Evolutionary conservation across 768 basidiomycete genomes (phyloP), one percentile per base, ranked within the genome.

Genomic region (Daedaleopsis sinensis): DNA sequence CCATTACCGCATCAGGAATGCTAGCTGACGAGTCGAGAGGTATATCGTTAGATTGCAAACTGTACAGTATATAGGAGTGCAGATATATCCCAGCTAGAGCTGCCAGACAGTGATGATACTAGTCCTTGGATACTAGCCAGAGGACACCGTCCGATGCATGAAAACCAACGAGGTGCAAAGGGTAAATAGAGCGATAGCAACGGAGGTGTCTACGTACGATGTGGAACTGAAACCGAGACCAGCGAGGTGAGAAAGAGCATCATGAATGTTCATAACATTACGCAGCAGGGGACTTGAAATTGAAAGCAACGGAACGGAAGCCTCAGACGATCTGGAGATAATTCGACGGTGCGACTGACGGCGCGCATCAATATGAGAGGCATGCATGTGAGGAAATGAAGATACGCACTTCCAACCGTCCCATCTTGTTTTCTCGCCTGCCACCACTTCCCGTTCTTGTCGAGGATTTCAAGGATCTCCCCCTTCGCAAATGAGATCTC

Each of bases 381-480:
- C 13, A 43, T 27, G 19, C 36, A 63, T 52, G 19, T 55, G 32
- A 48, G 23, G 48, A 19, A 60, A 46, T n/a, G 50, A n/a, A 15
- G 39, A 39, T 42, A 87, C 91, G 76, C 72, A 93, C 91, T 93
- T 79, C 91, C 91, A 65, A 85, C 70, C 47, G 79, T 72, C 55
- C 91, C 93, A 71, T 95, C 93, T 18, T 80, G 67, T 75, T 90
- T 94, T 70, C 77, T 87, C 38, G 92, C 90, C 70, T 93, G 92
- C 93, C 93, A 95, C 93, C 93, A 94, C 71, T 94, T 93, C 52
- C 92, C 92, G 68, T 92, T 86, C 76, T 93, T 94, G 76, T 98
- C 96, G 59, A 95, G 74, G 57, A 98, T 90, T 64, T 97, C 94
- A 64, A 98, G 84, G 43, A 94, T 80, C 70, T 98, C 96, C 56